phyloP scores from a whole-genome alignment of 371 early-diverging fungal genomes.

The Coemansia sp. region DNA sequence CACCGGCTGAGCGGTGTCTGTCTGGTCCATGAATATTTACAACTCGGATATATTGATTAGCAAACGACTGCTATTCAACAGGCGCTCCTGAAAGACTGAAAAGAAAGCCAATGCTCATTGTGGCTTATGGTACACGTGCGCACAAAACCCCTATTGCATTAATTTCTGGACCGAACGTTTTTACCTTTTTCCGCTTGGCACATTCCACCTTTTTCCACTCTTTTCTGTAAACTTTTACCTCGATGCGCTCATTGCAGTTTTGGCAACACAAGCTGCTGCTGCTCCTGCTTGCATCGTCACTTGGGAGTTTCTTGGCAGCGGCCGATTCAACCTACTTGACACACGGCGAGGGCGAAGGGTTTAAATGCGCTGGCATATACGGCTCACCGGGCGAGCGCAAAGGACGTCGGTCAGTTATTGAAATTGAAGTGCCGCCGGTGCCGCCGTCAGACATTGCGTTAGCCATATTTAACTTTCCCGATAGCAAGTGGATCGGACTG shows the following conservation, averaged over 20 bases:
- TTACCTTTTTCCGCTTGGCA: neutral
- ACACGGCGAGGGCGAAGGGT: conserved; percentile 42
- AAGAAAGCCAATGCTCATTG: neutral
- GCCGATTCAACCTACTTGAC: conserved; percentile 35
- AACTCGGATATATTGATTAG: neutral
- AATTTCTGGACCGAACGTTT: neutral
- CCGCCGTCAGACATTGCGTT: conserved; percentile 46
- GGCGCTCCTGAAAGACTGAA: neutral
- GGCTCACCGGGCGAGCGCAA: conserved; percentile 19
- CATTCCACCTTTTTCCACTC: neutral
- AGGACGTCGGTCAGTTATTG: conserved; percentile 32
- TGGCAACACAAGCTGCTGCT: neutral
- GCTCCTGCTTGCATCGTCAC: neutral
- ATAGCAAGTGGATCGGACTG: conserved; percentile 47
- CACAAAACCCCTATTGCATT: neutral
- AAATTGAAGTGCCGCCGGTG: conserved; percentile 40
- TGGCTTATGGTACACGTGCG: neutral
- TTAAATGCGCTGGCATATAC: conserved; percentile 46
- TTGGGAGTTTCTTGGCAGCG: conserved; percentile 3
- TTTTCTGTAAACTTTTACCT: neutral
- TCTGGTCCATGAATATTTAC: neutral
- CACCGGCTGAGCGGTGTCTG: neutral
- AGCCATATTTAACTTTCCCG: conserved; percentile 41
- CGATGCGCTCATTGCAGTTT: conserved; percentile 1
- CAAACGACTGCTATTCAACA: too few species aligned